Conservation (phyloP, 2,329 filamentous ascomycete genomes). For the Monosporascus sp. region DNA sequence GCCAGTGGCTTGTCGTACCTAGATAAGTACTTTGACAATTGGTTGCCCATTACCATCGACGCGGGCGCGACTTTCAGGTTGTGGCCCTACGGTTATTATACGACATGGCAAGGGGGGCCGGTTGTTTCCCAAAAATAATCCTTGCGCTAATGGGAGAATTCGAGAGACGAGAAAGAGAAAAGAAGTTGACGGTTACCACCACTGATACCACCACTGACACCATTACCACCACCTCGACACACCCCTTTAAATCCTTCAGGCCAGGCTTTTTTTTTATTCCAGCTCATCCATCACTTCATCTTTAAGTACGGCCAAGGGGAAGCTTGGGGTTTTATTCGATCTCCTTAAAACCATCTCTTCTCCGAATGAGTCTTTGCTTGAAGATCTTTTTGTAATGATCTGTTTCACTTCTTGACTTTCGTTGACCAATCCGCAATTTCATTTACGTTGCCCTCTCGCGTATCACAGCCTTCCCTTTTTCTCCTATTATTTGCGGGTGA, state of each 20-base stretch:
- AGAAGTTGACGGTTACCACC: no score
- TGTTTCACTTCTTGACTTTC: constrained; percentile 37
- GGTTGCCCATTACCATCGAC: no score
- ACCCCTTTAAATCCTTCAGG: neutral
- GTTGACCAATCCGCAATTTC: constrained; percentile 24
- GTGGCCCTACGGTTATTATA: no score
- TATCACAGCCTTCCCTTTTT: neutral
- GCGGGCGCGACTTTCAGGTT: no score
- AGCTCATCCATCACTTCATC: neutral
- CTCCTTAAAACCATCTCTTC: constrained; percentile 11
- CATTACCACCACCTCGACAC: neutral
- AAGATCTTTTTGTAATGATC: constrained; percentile 34
- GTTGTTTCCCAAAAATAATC: no score
- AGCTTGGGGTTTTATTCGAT: constrained; percentile 10
- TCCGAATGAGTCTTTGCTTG: constrained; percentile 13
- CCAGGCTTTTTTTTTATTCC: neutral
- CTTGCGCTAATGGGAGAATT: no score
- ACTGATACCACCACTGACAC: no score
- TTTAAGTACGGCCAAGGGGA: neutral
- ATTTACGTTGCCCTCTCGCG: constrained; percentile 9
- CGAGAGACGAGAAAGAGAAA: no score
- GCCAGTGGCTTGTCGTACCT: neutral
- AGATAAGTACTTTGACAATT: neutral
- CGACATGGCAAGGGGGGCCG: neutral
- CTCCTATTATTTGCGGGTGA: constrained; percentile 7